A percentile compares a stretch with the other conserved stretches of the same genome.
Evolutionary conservation across 2,329 filamentous ascomycete genomes (phyloP).

Genomic region (Sphaerulina musiva): DNA sequence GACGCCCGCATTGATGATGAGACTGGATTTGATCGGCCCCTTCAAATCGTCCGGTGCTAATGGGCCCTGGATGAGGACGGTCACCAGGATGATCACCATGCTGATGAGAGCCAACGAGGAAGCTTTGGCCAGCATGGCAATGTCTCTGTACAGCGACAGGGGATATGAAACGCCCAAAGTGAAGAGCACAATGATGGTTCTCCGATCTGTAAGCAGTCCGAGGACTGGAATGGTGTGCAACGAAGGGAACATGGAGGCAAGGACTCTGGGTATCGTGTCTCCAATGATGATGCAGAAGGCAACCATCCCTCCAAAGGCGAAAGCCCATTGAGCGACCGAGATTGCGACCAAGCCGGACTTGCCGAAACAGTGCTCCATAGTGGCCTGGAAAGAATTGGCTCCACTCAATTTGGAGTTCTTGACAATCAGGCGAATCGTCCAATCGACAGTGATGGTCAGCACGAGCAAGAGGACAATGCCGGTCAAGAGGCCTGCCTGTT

Average conservation of each 20-base stretch:
- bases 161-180: conserved; percentile 82
- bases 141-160: conserved; percentile 88
- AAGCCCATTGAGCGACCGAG: conserved; percentile 88
- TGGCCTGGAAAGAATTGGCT: conserved; percentile 88
- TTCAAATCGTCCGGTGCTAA: conserved; percentile 64
- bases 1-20: conserved; percentile 79
- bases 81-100: conserved; percentile 84
- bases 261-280: conserved; percentile 88
- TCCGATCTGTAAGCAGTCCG: conserved; percentile 72
- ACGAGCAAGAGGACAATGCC: conserved; percentile 70
- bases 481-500: conserved; percentile 77
- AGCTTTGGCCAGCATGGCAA: conserved; percentile 95
- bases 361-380: conserved; percentile 92
- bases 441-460: conserved; percentile 83
- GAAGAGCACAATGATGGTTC: conserved; percentile 81
- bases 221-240: conserved; percentile 67
- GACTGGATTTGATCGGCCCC: conserved; percentile 62
- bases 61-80: conserved; percentile 77
- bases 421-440: conserved; percentile 96
- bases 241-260: conserved; percentile 73
- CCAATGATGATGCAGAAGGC: conserved; percentile 97
- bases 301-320: conserved; percentile 98
- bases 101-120: conserved; percentile 87
- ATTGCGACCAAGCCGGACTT: conserved; percentile 83
- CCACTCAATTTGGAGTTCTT: conserved; percentile 96